phyloP scores from a whole-genome alignment of 345 rosid species.

The Eucalyptus curtisii region DNA sequence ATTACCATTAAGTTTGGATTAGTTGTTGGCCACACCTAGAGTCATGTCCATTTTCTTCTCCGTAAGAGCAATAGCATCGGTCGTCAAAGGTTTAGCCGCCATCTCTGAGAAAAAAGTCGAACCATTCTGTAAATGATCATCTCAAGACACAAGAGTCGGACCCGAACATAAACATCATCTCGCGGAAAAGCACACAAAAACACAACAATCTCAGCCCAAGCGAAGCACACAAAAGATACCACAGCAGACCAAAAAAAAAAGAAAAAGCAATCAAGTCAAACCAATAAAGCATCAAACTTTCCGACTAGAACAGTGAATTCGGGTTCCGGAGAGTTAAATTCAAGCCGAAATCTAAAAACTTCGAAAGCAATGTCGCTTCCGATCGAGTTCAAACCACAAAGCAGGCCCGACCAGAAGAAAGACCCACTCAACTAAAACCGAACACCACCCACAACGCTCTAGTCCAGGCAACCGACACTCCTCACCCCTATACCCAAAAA shows the following conservation, averaged over 20 bases:
- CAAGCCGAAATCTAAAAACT: neutral
- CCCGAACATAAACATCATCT: neutral
- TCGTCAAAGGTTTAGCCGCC: constrained; percentile 56
- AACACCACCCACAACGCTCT: neutral
- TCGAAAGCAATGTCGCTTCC: neutral
- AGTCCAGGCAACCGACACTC: neutral
- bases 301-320: neutral
- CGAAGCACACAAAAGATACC: neutral
- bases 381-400: neutral
- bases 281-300: neutral
- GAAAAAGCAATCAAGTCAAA: neutral
- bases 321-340: neutral
- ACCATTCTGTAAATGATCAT: neutral
- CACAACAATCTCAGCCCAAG: neutral
- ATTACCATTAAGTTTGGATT: neutral
- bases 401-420: neutral
- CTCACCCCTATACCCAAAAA: neutral
- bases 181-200: neutral
- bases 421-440: neutral
- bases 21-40: constrained; percentile 26
- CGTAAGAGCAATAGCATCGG: constrained; percentile 67
- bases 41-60: constrained; percentile 93
- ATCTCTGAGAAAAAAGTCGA: constrained; percentile 12
- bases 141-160: neutral
- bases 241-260: too few species aligned